Evolutionary conservation across 1,139 yeast genomes (phyloP), one percentile per base, ranked within the genome.

Genomic region (Hyphopichia wangnamkhiaoensis): DNA sequence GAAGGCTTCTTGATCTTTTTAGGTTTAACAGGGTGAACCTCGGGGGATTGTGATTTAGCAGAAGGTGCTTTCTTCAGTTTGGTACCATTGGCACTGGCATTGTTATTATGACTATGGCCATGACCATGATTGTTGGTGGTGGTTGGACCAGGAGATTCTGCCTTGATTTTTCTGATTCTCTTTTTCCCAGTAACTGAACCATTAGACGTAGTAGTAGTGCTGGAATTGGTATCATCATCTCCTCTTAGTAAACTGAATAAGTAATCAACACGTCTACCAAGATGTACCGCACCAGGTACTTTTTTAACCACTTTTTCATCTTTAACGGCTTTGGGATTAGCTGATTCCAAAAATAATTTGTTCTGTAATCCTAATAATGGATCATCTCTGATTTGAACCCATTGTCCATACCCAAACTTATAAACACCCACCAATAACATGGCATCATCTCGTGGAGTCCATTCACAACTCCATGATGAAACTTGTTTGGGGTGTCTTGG

Each of bases 401-500:
- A 94, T 0, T 96, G 84, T 16, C 98, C 98, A 57, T 89, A 93
- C 0, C 99, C 99, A 62, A 91, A 89, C 61, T 89, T 90, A 57
- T 80, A 78, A 24, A 93, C 86, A 47, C 99, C 99, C 31, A 86
- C 80, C 46, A 94, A 63, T 39, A 94, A 71, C 81, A 83, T 85
- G 33, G 90, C 85, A 61, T 94, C 99, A 57, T 94, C 96, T 31
- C 72, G 77, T 12, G 75, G 72, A 3, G 74, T 71, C 99, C 99
- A 94, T 28, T 80, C 82, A 54, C 96, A 88, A 41, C 80, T 77
- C 99, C 99, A 94, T 31, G 89, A 91, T 55, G 80, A 82, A 5
- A 90, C 98, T 19, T 84, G 82, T 63, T 91, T 91, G 14, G 95
- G 88, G 12, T 70, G 65, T 41, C 67, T 71, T 6, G 76, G 77